A percentile compares a stretch with the other conserved stretches of the same genome.
These are phyloP conservation scores for Spinacia oleracea DNA, from an alignment of 179 eudicot genomes.

Conservation along the genomic window DNA sequence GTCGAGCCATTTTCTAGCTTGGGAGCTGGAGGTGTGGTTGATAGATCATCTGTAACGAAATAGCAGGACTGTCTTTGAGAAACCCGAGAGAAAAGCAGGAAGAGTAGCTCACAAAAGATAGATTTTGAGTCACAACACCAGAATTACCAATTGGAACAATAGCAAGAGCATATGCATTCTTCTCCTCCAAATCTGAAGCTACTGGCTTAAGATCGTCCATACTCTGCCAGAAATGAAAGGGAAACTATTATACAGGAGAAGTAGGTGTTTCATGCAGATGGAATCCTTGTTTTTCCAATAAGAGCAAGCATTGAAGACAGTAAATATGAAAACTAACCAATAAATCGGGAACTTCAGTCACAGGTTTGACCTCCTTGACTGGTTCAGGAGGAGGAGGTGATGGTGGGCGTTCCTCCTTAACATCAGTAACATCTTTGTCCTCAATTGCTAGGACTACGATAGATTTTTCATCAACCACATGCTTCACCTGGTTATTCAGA, in stretches of 20 bases:
- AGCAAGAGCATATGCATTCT: conserved; percentile 75
- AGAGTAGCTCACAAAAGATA: not conserved
- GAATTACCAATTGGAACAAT: conserved; percentile 72
- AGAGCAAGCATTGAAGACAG: not conserved
- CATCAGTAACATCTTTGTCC: conserved; percentile 59
- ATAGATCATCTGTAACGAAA: conserved; percentile 45
- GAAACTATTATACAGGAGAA: conserved; percentile 3
- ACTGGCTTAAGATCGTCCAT: conserved; percentile 63
- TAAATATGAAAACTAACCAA: conserved; percentile 51
- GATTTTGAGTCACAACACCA: not conserved
- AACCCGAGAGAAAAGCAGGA: not conserved
- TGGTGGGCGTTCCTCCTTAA: conserved; percentile 52
- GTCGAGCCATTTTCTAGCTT: conserved; percentile 63
- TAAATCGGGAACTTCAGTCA: conserved; percentile 72
- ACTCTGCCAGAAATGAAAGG: conserved; percentile 42
- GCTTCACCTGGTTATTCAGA: conserved; percentile 42
- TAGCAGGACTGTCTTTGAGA: conserved; percentile 4
- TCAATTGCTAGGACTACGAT: conserved; percentile 64
- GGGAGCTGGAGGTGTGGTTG: conserved; percentile 42
- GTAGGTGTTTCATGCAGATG: conserved; percentile 5
- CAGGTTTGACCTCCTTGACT: conserved; percentile 63
- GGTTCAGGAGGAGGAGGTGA: conserved; percentile 74
- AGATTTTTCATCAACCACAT: conserved; percentile 56
- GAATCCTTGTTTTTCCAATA: not conserved
- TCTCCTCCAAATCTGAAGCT: conserved; percentile 67